phyloP scores from a whole-genome alignment of 345 rosid species.

The Camelina hispida region DNA sequence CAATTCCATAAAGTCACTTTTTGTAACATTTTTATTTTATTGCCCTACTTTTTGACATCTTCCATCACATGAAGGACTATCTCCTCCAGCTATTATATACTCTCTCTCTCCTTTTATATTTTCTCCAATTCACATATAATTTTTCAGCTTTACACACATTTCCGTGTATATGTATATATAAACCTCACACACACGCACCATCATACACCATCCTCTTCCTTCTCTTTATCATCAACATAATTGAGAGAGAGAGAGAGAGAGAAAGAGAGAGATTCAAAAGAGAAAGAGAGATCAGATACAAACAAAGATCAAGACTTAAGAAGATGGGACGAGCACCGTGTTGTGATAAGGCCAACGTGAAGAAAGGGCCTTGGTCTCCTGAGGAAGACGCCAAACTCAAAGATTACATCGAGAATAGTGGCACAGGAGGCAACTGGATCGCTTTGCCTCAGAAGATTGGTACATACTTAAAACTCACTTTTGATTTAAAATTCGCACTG shows the following conservation, averaged over 20 bases:
- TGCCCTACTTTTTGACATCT: conserved; percentile 54
- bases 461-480: conserved; percentile 30
- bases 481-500: background rate
- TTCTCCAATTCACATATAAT: conserved; percentile 43
- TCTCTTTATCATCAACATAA: conserved; percentile 33
- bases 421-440: conserved; percentile 90
- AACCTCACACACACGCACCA: conserved; percentile 42
- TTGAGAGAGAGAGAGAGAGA: conserved; percentile 18
- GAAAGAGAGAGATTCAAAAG: background rate
- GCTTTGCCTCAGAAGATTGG: conserved; percentile 85
- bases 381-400: conserved; percentile 87
- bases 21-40: conserved; percentile 41
- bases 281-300: conserved; percentile 4
- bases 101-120: conserved; percentile 29
- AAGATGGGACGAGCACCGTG: conserved; percentile 93
- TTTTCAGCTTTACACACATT: conserved; percentile 32
- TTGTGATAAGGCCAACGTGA: conserved; percentile 86
- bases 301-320: conserved; percentile 21
- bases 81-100: conserved; percentile 71
- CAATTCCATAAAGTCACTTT: conserved; percentile 46
- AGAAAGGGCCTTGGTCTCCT: conserved; percentile 95
- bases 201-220: conserved; percentile 30
- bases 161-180: conserved; percentile 40
- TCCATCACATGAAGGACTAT: conserved; percentile 48
- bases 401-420: conserved; percentile 66